A percentile compares a stretch with the other conserved stretches of the same genome.
phyloP scores from a whole-genome alignment of 129 eudicot genomes.

The Centrapalus pauciflorus region DNA sequence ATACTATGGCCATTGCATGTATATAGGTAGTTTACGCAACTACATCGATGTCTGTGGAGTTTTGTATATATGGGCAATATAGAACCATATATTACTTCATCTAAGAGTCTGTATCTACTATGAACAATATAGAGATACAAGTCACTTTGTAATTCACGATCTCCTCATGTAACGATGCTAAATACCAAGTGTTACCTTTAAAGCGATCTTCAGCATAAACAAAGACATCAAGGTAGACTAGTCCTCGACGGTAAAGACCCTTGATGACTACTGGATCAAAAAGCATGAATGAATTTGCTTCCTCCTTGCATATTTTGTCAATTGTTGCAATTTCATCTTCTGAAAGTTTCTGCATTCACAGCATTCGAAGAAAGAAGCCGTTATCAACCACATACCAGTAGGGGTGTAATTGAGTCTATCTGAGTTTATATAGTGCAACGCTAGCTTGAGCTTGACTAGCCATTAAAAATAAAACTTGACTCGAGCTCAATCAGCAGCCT shows the following conservation, averaged over 20 bases:
- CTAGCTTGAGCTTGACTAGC: too few species aligned
- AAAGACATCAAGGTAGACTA: constrained; percentile 87
- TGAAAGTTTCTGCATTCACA: constrained; percentile 70
- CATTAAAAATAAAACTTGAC: too few species aligned
- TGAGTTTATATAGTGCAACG: too few species aligned
- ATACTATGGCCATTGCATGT: too few species aligned
- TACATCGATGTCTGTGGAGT: too few species aligned
- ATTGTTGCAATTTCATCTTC: constrained; percentile 96
- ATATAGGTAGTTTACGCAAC: too few species aligned
- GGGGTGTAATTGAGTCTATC: too few species aligned
- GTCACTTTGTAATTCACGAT: too few species aligned
- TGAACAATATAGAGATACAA: too few species aligned
- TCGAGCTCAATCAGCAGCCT: too few species aligned
- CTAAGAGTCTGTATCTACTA: not conserved
- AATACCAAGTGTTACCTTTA: constrained; percentile 49
- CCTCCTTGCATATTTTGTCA: constrained; percentile 96
- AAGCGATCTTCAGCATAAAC: constrained; percentile 95
- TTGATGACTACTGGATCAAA: constrained; percentile 81
- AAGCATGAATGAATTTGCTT: constrained; percentile 79
- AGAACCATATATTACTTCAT: not conserved
- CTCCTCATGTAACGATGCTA: not conserved
- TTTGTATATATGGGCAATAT: not conserved
- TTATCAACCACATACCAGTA: constrained; percentile 6
- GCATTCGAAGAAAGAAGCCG: constrained; percentile 3
- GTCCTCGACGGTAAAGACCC: constrained; percentile 88